Conservation (phyloP, 2,329 filamentous ascomycete species). For the Sporothrix euskadiensis region DNA sequence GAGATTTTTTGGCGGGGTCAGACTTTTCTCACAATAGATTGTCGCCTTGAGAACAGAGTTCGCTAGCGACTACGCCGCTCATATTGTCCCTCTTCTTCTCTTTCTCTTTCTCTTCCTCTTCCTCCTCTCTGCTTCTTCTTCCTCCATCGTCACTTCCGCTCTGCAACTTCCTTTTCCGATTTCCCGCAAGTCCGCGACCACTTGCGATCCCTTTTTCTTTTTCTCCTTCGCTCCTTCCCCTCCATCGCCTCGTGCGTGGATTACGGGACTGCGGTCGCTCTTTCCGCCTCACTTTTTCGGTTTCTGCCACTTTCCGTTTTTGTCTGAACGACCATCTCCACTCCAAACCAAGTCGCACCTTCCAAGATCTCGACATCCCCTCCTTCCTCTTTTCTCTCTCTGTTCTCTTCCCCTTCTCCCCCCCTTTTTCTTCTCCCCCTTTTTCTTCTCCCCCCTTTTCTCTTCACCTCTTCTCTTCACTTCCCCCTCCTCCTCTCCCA, state of each 20-base stretch:
- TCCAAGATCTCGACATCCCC: not conserved
- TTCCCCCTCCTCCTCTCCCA: not conserved
- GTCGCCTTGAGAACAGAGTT: constrained; percentile 4
- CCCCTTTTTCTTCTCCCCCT: not conserved
- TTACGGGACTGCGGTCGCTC: constrained; percentile 13
- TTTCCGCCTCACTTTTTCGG: not conserved
- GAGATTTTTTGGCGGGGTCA: constrained; percentile 25
- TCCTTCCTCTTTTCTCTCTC: not conserved
- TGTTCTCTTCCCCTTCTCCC: not conserved
- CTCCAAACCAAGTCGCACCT: constrained; percentile 7
- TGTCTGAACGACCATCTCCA: constrained; percentile 17
- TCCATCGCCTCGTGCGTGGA: constrained; percentile 23
- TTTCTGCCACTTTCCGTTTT: constrained; percentile 12
- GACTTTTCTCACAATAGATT: constrained; percentile 20
- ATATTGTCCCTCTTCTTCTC: not conserved
- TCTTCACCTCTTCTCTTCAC: not conserved
- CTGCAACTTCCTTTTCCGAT: not conserved
- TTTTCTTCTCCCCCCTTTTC: not conserved
- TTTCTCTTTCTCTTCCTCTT: not conserved
- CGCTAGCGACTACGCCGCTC: constrained; percentile 6
- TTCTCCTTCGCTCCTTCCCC: not conserved
- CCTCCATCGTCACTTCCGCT: not conserved
- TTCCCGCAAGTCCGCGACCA: constrained; percentile 17
- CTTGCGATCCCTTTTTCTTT: not conserved
- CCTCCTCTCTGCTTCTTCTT: not conserved